phyloP scores from a whole-genome alignment of 257 asterid genomes.

The Eustoma russellianum region DNA sequence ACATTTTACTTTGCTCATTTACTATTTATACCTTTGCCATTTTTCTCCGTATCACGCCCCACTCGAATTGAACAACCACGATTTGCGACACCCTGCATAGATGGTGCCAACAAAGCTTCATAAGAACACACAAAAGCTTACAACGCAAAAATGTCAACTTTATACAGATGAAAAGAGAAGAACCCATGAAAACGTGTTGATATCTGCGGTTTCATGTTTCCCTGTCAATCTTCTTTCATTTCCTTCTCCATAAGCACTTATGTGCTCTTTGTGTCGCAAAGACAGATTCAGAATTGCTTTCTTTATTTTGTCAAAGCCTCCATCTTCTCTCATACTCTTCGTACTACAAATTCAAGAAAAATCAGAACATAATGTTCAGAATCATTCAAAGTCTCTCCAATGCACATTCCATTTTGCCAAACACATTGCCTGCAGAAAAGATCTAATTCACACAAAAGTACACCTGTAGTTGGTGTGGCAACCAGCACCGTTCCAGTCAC shows the following conservation, averaged over 20 bases:
- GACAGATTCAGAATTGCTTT: conserved; percentile 89
- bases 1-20: background rate
- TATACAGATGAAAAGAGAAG: conserved; percentile 8
- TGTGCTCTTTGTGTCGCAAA: conserved; percentile 86
- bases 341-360: conserved; percentile 44
- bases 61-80: conserved; percentile 98
- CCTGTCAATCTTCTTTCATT: conserved; percentile 96
- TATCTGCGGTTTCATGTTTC: conserved; percentile 93
- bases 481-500: conserved; percentile 99
- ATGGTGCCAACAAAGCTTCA: background rate
- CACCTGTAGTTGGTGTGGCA: conserved; percentile 86
- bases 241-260: conserved; percentile 98
- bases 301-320: conserved; percentile 89
- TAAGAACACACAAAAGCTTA: background rate
- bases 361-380: background rate
- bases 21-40: conserved; percentile 58
- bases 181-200: conserved; percentile 86
- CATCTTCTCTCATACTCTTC: conserved; percentile 91
- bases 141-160: too few relatives aligned
- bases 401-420: background rate
- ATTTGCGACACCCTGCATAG: conserved; percentile 90
- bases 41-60: conserved; percentile 96
- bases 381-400: background rate
- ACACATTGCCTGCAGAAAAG: background rate
- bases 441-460: background rate